Evolutionary conservation across 1,284 basidiomycete species (phyloP).

Genomic region (Pseudozyma pruni): DNA sequence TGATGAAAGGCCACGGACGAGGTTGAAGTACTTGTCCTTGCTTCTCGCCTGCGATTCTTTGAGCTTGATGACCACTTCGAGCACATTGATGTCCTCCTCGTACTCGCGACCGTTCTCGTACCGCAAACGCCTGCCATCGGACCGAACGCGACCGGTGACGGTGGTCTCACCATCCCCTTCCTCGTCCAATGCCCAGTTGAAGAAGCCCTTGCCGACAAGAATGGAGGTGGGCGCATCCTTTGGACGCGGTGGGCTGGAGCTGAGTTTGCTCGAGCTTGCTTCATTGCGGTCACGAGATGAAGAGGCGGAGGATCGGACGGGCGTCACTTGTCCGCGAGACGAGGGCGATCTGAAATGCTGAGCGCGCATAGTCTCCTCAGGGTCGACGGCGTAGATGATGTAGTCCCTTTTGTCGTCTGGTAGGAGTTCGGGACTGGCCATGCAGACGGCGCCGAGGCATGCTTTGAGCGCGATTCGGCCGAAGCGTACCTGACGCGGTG

Average conservation of each 20-base stretch:
- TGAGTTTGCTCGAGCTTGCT: slow-evolving; percentile 34
- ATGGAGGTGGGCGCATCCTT: slow-evolving; percentile 39
- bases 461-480: slow-evolving; percentile 62
- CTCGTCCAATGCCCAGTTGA: slow-evolving; percentile 61
- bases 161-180: slow-evolving; percentile 61
- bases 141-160: slow-evolving; percentile 61
- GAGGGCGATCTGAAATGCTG: slow-evolving; percentile 37
- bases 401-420: slow-evolving; percentile 60
- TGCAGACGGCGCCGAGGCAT: slow-evolving; percentile 64
- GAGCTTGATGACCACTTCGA: slow-evolving; percentile 62
- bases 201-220: slow-evolving; percentile 64
- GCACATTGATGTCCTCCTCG: slow-evolving; percentile 52
- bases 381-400: slow-evolving; percentile 67
- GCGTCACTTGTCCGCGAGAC: slow-evolving; percentile 14
- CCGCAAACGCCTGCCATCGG: slow-evolving; percentile 40
- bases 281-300: slow-evolving; percentile 29
- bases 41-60: slow-evolving; percentile 60
- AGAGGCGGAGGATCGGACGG: slow-evolving; percentile 23
- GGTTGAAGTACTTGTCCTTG: slow-evolving; percentile 58
- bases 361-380: slow-evolving; percentile 59
- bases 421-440: slow-evolving; percentile 64
- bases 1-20: slow-evolving; percentile 48
- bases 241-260: slow-evolving; percentile 28
- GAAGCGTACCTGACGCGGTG: slow-evolving; percentile 39
- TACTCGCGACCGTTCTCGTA: slow-evolving; percentile 60